phyloP scores from a whole-genome alignment of 2,329 filamentous ascomycete genomes.

The Sporothrix pallida region DNA sequence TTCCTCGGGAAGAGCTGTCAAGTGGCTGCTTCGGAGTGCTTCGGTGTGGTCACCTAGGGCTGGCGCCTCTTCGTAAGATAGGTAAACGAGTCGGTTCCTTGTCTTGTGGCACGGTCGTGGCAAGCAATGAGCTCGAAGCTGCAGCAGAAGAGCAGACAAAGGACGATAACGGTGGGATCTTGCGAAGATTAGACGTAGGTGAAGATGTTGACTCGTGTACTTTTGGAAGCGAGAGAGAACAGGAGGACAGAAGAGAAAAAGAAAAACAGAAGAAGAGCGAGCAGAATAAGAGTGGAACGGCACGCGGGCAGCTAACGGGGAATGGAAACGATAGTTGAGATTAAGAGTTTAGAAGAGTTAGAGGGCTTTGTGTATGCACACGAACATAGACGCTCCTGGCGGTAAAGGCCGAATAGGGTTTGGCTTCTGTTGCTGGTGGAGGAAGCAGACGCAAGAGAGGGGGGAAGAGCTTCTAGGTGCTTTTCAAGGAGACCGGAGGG shows the following conservation, averaged over 20 bases:
- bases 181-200: background rate
- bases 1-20: constrained; percentile 9
- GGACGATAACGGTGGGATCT: background rate
- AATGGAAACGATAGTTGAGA: constrained; percentile 7
- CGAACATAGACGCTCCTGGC: constrained; percentile 17
- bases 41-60: constrained; percentile 11
- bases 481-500: background rate
- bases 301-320: constrained; percentile 27
- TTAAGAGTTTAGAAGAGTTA: background rate
- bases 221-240: background rate
- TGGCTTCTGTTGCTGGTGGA: constrained; percentile 11
- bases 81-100: background rate
- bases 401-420: constrained; percentile 27
- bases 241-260: background rate
- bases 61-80: background rate
- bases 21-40: constrained; percentile 11
- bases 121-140: background rate
- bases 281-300: constrained; percentile 17
- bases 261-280: background rate
- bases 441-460: background rate
- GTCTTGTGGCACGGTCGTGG: constrained; percentile 1
- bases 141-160: background rate
- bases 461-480: background rate
- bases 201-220: background rate
- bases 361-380: background rate